Conservation (phyloP, 179 eudicot species). For the Patellifolia procumbens region DNA sequence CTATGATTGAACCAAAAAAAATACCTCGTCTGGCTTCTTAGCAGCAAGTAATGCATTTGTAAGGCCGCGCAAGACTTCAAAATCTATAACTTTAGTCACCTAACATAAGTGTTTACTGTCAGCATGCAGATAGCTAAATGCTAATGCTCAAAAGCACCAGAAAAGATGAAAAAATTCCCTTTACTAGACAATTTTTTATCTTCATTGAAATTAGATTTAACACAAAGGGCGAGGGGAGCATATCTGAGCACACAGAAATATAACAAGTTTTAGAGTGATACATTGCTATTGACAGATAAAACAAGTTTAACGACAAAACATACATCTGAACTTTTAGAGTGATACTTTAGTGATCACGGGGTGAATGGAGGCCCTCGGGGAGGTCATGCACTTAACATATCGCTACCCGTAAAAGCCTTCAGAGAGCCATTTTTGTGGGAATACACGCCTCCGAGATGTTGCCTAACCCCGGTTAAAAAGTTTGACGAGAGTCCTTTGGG, state of each 20-base stretch:
- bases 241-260: conserved; percentile 1
- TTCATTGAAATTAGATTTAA: conserved; percentile 3
- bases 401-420: too few relatives aligned
- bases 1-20: conserved; percentile 13
- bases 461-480: too few relatives aligned
- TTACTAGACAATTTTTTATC: background rate
- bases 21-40: conserved; percentile 88
- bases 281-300: background rate
- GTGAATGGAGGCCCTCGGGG: too few relatives aligned
- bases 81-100: conserved; percentile 57
- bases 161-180: background rate
- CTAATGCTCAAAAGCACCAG: too few relatives aligned
- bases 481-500: too few relatives aligned
- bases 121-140: background rate
- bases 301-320: background rate
- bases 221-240: background rate
- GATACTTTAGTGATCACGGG: too few relatives aligned
- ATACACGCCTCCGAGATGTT: too few relatives aligned
- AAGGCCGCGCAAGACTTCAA: conserved; percentile 86
- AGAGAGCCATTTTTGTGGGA: too few relatives aligned
- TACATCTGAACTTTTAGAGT: background rate
- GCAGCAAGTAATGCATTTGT: conserved; percentile 93
- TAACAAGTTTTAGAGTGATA: background rate
- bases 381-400: too few relatives aligned
- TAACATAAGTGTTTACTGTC: conserved; percentile 25